Percentiles rank a stretch among this genome's conserved stretches.
Evolutionary conservation across 345 rosid genomes (phyloP).

Genomic region (Syzygium oleosum): DNA sequence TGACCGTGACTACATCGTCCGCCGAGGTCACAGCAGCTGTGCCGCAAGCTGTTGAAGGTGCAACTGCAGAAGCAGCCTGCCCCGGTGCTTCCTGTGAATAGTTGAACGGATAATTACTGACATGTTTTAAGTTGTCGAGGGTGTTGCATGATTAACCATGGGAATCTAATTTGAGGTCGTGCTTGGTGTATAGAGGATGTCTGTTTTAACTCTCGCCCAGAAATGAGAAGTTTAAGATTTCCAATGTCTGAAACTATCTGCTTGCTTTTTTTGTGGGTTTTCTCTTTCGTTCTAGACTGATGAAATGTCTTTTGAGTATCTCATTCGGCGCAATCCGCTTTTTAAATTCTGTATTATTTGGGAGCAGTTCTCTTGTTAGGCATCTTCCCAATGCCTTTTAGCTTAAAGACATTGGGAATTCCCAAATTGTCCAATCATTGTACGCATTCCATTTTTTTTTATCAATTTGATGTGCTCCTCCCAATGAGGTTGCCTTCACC

Average conservation of each 20-base stretch:
- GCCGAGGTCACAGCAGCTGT: conserved; percentile 1
- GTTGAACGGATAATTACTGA: background rate
- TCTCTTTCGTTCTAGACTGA: background rate
- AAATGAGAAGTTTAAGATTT: background rate
- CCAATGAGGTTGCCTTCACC: background rate
- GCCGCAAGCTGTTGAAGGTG: conserved; percentile 8
- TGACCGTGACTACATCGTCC: conserved; percentile 5
- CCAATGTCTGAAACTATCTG: background rate
- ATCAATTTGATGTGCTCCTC: background rate
- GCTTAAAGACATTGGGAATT: background rate
- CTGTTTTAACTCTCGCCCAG: background rate
- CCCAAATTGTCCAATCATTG: background rate
- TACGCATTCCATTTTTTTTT: background rate
- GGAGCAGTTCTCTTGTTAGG: background rate
- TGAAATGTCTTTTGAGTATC: background rate
- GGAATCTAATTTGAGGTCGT: background rate
- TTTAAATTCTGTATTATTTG: background rate
- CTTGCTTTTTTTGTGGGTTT: background rate
- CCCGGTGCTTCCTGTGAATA: background rate
- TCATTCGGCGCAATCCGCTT: background rate
- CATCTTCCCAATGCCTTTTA: background rate
- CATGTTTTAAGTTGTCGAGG: background rate
- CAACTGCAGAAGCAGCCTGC: conserved; percentile 5
- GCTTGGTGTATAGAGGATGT: background rate
- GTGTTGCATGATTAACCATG: background rate